Evolutionary conservation across 352 stramenopile species (phyloP), one percentile per base, ranked within the genome.

Genomic region (Phytophthora citrophthora): DNA sequence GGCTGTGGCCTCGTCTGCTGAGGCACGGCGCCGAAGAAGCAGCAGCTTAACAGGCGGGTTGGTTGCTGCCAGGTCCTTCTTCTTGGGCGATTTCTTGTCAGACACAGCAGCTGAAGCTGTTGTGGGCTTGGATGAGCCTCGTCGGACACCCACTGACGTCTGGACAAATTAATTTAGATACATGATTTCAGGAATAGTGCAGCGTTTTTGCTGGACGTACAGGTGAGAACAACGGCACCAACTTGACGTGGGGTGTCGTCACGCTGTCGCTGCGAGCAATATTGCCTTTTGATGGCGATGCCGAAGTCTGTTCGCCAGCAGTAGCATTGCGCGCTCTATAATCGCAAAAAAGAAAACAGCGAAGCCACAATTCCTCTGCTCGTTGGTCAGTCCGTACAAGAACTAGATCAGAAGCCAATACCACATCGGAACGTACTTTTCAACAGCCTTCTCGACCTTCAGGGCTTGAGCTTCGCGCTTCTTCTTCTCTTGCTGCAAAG

Each of bases 1-100:
- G 31, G 32, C 40, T 31, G 7, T 31, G 11, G 27, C 4, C 26
- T 50, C 34, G 31, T 77, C 68, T 18, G 31, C 43, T 11, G 68
- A 68, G 0, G 67, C 60, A 26, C 83, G 74, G 2, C 79, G 68
- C 9, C 81, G 77, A 41, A 81, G 70, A 27, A 89, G 72, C 41
- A 90, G 60, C 63, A 90, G 61, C 64, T 89, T 92, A 36, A 86
- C 76, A 0, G 81, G 81, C 7, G 83, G 81, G 29, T 90, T 90
- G 24, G 77, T 89, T 8, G 62, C 54, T n/a, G 61, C 29, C 18
- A 47, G 39, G 3, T 71, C 56, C 16, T 27, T 59, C 43, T 65
- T 76, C 27, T 53, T 66, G 11, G 43, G 18, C 20, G 31, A 15
- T 46, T 69, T 68, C 53, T 68, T 68, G 61, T 74, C 59, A 11